Conservation (phyloP, 164 flowering plant genomes). For the Nymphaea thermarum region DNA sequence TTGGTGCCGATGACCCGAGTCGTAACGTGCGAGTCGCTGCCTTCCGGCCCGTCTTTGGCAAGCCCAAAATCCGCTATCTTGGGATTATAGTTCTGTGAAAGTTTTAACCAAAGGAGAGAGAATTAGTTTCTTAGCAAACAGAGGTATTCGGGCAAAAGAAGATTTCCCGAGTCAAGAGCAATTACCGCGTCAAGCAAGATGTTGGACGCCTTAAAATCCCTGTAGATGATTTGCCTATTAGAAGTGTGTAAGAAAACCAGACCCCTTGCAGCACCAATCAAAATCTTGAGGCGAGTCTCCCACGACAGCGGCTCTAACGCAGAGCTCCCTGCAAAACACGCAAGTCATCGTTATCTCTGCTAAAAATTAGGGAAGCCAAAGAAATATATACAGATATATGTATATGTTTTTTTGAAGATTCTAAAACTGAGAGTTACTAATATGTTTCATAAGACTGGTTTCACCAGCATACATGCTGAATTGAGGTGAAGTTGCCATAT, state of each 20-base stretch:
- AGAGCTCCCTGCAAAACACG: slow-evolving; percentile 38
- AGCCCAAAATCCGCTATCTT: slow-evolving; percentile 80
- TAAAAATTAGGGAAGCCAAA: no score
- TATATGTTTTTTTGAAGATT: no score
- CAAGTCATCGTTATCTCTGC: no score
- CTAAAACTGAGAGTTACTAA: no score
- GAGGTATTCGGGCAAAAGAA: not conserved
- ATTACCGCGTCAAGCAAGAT: slow-evolving; percentile 75
- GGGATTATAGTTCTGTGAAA: slow-evolving; percentile 52
- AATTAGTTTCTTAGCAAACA: not conserved
- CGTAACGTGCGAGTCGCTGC: not conserved
- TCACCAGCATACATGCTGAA: no score
- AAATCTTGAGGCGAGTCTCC: slow-evolving; percentile 56
- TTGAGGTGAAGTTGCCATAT: no score
- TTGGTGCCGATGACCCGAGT: not conserved
- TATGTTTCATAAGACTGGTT: no score
- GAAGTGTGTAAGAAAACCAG: slow-evolving; percentile 69
- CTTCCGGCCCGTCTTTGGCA: not conserved
- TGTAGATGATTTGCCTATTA: slow-evolving; percentile 59
- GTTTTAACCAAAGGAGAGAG: not conserved
- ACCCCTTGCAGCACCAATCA: slow-evolving; percentile 80
- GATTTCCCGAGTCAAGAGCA: not conserved
- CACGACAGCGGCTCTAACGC: slow-evolving; percentile 64
- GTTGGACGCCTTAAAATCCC: slow-evolving; percentile 86
- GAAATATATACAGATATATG: no score